Base-by-base conservation (phyloP, 768 basidiomycete genomes). In the Pulveroboletus sp. region DNA sequence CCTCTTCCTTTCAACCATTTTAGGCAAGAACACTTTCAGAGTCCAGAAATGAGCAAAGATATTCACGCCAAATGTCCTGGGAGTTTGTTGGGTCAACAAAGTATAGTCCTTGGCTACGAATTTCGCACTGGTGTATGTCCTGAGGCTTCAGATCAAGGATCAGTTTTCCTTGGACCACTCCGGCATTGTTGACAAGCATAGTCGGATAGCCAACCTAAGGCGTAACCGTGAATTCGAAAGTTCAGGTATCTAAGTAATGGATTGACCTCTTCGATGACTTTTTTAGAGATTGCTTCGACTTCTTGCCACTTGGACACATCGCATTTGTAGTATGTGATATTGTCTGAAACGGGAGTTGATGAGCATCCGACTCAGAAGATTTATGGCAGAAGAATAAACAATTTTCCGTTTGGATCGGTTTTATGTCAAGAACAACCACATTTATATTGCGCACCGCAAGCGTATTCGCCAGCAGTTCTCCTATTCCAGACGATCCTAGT, bases 151-250 rank as follows among this genome's bases (percentile, higher is more conserved):
- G 73, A 60, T 97, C 93, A 12, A 94, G 70, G 27, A 99, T 71
- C 2, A 84, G 70, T 59, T 93, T 94, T 22, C 93, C 93, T 69
- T 93, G 89, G 22, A 89, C 90, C 49, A 96, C 83, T 17, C 94
- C 96, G 0, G 95, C 96, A 63, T 95, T 97, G 71, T 97, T 98
- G 58, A 99, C 75, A 20, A 99, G 71, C 32, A 97, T 78, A 0
- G 96, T 96, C 0, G 90, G 90, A 50, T 88, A 77, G 4, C 91
- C 94, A 45, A 95, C 76, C 90, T 94, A 58, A 27, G 23, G 26
- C 37, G 38, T 41, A 45, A 41, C 35, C 26, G 50, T 53, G 20
- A 47, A 29, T 23, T 31, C 23, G 19, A 19, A 24, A 19, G 29
- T 6, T 10, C 23, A 37, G 7, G 20, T 42, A 13, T 43, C 13